Conservation (phyloP, 768 basidiomycete genomes). For the Cubamyces lactineus region DNA sequence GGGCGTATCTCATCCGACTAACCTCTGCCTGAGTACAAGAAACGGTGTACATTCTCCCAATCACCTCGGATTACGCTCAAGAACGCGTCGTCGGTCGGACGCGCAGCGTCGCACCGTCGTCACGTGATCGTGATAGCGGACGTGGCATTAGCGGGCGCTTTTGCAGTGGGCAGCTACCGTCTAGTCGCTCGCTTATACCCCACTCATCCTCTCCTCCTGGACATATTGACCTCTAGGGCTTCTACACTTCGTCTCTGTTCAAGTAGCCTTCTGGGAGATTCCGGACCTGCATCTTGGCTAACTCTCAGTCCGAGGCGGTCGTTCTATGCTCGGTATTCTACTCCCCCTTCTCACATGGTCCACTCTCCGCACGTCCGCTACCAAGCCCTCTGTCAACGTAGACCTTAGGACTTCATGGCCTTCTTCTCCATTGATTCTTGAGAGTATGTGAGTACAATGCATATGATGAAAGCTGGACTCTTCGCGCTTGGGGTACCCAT, state of each 20-base stretch:
- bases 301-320: not conserved
- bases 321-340: slow-evolving; percentile 15
- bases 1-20: too few relatives aligned
- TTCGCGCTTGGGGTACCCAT: not conserved
- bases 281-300: not conserved
- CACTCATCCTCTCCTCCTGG: not conserved
- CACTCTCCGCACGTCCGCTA: slow-evolving; percentile 8
- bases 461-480: not conserved
- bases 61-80: not conserved
- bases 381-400: slow-evolving; percentile 40
- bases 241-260: not conserved
- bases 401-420: slow-evolving; percentile 42
- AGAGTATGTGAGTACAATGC: slow-evolving; percentile 35
- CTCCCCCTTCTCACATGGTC: slow-evolving; percentile 19
- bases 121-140: slow-evolving; percentile 16
- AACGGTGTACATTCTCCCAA: too few relatives aligned
- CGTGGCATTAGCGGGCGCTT: slow-evolving; percentile 11
- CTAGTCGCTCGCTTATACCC: too few relatives aligned
- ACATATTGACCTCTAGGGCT: not conserved
- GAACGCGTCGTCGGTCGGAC: not conserved
- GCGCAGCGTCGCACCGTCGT: not conserved
- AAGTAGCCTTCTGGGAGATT: not conserved
- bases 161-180: too few relatives aligned
- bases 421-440: slow-evolving; percentile 36
- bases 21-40: too few relatives aligned